Evolutionary conservation across 2,329 filamentous ascomycete genomes (phyloP), one percentile per base, ranked within the genome.

Genomic region (Lecanicillium sp.): DNA sequence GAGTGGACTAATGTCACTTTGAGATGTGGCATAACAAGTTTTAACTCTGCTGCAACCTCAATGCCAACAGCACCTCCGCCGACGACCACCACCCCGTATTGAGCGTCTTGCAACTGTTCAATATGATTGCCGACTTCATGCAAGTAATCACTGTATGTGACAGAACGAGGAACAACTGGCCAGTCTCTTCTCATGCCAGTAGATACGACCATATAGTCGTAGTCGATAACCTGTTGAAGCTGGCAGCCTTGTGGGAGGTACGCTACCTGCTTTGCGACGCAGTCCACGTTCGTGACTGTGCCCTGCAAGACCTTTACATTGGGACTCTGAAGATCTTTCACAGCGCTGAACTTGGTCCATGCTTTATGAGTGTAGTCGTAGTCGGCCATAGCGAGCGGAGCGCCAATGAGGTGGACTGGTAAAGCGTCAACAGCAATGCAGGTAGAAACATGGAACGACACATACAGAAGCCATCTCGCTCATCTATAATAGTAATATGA

Each of bases 41-140:
- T 89, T 37, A 89, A 65, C 61, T 90, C 85, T 2, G 82, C 78
- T 0, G 86, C 84, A 71, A 90, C 87, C 56, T 90, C 85, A 39
- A 89, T 79, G 9, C 86, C 86, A 2, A 89, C 85, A 4, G 85
- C 86, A 36, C 83, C 62, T 46, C 85, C 85, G 15, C 84, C 84
- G 14, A 90, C 78, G 17, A 90, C 69, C 1, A 85, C 72, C 1
- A 87, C 74, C 1, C 74, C 77, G 15, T 75, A 64, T 4, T 57
- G 60, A 2, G 76, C 74, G 18, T 63, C 62, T 20, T 65, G 56
- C 3, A 79, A 68, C 12, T 62, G 56, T 14, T 71, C 59, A 46
- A 84, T 76, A 46, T 87, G 80, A 7, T 67, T 62, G 33, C 68
- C 66, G 1, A 72, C 69, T 51, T 88, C 82, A 29, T 65, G 54